Percentiles rank a stretch among this genome's conserved stretches.
These are phyloP conservation scores for Wickerhamomyces sp. DNA, from an alignment of 1,139 yeast species.

Conservation along the genomic window DNA sequence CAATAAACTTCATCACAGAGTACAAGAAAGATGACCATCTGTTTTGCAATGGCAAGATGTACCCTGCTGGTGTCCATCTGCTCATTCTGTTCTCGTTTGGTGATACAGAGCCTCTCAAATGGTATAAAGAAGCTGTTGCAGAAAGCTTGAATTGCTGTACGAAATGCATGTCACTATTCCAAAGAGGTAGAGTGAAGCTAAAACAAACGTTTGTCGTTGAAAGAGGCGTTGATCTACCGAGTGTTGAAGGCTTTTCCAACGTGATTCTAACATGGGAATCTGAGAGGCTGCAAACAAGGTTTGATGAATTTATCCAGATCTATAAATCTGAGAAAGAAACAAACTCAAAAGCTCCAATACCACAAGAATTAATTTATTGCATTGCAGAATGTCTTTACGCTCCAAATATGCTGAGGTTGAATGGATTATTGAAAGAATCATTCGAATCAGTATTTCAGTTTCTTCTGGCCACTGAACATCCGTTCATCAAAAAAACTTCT, in stretches of 20 bases:
- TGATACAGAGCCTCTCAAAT: slow-evolving; percentile 37
- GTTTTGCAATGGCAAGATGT: slow-evolving; percentile 50
- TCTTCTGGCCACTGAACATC: slow-evolving; percentile 24
- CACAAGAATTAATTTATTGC: slow-evolving; percentile 28
- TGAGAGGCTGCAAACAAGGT: slow-evolving; percentile 28
- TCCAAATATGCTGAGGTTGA: slow-evolving; percentile 44
- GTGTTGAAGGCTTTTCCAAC: slow-evolving; percentile 46
- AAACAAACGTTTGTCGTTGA: slow-evolving; percentile 47
- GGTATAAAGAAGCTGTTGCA: slow-evolving; percentile 39
- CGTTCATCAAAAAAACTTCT: slow-evolving; percentile 20
- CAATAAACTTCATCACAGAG: slow-evolving; percentile 22
- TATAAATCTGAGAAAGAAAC: slow-evolving; percentile 10
- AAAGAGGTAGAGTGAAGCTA: slow-evolving; percentile 47
- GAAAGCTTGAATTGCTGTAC: slow-evolving; percentile 42
- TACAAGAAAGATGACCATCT: slow-evolving; percentile 34
- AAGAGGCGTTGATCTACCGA: slow-evolving; percentile 44
- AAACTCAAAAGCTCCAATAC: slow-evolving; percentile 20
- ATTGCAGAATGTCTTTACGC: slow-evolving; percentile 46
- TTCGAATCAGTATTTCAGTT: slow-evolving; percentile 31
- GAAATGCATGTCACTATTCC: slow-evolving; percentile 48
- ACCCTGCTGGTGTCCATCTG: slow-evolving; percentile 47
- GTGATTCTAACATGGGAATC: slow-evolving; percentile 55
- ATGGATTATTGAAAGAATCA: slow-evolving; percentile 28
- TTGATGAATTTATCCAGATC: slow-evolving; percentile 25
- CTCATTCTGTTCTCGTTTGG: slow-evolving; percentile 59